These are phyloP conservation scores for Pseudopithomyces maydicus DNA, from an alignment of 2,329 filamentous ascomycete genomes.

Conservation along the genomic window DNA sequence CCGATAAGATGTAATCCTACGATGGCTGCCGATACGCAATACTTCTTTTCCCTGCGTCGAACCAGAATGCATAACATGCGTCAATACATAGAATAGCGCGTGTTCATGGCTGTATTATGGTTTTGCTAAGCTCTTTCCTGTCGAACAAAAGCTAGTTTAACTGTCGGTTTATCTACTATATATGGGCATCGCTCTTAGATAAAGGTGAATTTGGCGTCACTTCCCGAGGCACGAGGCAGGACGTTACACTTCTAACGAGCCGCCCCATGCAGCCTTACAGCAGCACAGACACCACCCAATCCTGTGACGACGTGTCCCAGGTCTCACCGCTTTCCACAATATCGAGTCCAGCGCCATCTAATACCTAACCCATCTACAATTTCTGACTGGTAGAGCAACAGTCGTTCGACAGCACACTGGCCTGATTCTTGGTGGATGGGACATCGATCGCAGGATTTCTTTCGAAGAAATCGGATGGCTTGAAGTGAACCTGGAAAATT, in stretches of 20 bases:
- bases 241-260: conserved; percentile 50
- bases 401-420: conserved; percentile 35
- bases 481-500: conserved; percentile 54
- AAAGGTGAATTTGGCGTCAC: conserved; percentile 45
- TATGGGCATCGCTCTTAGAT: not conserved
- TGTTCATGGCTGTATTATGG: too few species aligned
- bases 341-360: not conserved
- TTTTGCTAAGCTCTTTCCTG: too few species aligned
- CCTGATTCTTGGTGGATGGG: conserved; percentile 44
- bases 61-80: too few species aligned
- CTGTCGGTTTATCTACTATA: too few species aligned
- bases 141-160: too few species aligned
- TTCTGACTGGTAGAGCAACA: conserved; percentile 20
- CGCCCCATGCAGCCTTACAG: not conserved
- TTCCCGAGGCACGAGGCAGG: conserved; percentile 49
- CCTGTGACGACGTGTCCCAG: not conserved
- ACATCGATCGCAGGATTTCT: conserved; percentile 61
- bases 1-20: too few species aligned
- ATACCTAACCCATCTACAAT: not conserved
- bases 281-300: not conserved
- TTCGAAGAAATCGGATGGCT: conserved; percentile 60
- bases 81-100: too few species aligned
- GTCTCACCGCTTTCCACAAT: not conserved
- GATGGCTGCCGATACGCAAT: too few species aligned
- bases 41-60: too few species aligned